A percentile compares a stretch with the other conserved stretches of the same genome.
Conservation (phyloP, 768 basidiomycete species). For the Leucocoprinus birnbaumii region DNA sequence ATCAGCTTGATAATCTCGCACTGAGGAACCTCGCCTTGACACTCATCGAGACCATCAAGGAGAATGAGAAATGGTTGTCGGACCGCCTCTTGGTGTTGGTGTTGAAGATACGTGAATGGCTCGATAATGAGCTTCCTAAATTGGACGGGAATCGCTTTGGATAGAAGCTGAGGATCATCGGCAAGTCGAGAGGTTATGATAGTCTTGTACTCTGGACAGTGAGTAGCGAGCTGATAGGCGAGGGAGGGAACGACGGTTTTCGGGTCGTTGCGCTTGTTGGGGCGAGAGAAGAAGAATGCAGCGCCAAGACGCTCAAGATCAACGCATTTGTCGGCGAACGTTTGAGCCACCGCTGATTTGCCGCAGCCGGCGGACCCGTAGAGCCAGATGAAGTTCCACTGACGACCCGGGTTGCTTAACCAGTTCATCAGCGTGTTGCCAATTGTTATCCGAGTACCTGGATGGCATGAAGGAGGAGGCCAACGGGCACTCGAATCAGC, state of each 20-base stretch:
- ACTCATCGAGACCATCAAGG: slow-evolving; percentile 8
- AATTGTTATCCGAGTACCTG: background rate
- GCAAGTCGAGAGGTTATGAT: background rate
- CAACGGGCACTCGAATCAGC: background rate
- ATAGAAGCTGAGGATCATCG: background rate
- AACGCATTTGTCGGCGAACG: background rate
- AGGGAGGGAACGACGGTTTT: background rate
- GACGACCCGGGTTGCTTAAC: background rate
- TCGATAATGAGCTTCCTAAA: slow-evolving; percentile 6
- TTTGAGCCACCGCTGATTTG: slow-evolving; percentile 10
- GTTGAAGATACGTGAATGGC: background rate
- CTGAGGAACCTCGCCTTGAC: background rate
- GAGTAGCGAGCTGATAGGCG: slow-evolving; percentile 5
- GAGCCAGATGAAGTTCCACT: slow-evolving; percentile 10
- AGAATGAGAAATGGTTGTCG: background rate
- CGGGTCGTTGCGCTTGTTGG: background rate
- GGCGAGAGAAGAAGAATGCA: slow-evolving; percentile 6
- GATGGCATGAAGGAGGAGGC: slow-evolving; percentile 1
- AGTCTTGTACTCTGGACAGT: background rate
- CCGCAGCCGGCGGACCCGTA: background rate
- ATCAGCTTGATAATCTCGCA: background rate
- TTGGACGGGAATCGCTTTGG: background rate
- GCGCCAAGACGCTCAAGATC: background rate
- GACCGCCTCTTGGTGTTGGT: too few species aligned
- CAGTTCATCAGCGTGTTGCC: background rate